Evolutionary conservation across 805 yeast species (phyloP).

Genomic region (Zygotorulaspora florentina): DNA sequence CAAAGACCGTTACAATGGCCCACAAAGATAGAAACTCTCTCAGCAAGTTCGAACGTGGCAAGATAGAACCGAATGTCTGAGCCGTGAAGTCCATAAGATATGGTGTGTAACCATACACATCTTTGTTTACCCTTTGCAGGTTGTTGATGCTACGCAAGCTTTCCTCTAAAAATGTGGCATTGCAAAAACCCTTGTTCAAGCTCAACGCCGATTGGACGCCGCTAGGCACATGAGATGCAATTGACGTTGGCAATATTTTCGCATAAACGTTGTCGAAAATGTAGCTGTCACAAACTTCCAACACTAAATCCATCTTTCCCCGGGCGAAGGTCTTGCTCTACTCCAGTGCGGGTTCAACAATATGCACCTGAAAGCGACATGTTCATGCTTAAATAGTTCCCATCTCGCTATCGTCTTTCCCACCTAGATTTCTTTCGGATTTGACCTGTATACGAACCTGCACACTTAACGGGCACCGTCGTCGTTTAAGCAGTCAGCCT

Average conservation of each 20-base stretch:
- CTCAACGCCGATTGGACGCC: conserved; percentile 21
- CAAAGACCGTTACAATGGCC: conserved; percentile 70
- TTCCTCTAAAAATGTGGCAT: conserved; percentile 24
- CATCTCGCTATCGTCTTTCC: too few species aligned
- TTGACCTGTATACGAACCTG: too few species aligned
- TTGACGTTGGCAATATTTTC: conserved; percentile 53
- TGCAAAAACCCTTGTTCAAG: conserved; percentile 24
- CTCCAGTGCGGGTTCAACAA: too few species aligned
- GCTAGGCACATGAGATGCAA: conserved; percentile 37
- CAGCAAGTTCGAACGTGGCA: conserved; percentile 65
- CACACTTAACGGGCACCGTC: too few species aligned
- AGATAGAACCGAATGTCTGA: conserved; percentile 59
- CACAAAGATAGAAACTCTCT: conserved; percentile 70
- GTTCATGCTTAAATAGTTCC: too few species aligned
- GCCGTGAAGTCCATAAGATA: conserved; percentile 52
- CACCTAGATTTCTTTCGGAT: too few species aligned
- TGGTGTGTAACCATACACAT: conserved; percentile 60
- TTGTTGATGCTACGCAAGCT: conserved; percentile 14
- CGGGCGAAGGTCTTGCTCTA: background rate
- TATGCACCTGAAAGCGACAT: too few species aligned
- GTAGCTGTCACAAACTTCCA: conserved; percentile 73
- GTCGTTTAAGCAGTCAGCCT: too few species aligned
- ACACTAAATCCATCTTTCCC: conserved; percentile 75
- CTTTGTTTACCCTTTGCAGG: conserved; percentile 29
- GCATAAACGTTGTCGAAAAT: conserved; percentile 75